A percentile compares a stretch with the other conserved stretches of the same genome.
phyloP scores from a whole-genome alignment of 306 rosid genomes.

The Carpinus viminea region DNA sequence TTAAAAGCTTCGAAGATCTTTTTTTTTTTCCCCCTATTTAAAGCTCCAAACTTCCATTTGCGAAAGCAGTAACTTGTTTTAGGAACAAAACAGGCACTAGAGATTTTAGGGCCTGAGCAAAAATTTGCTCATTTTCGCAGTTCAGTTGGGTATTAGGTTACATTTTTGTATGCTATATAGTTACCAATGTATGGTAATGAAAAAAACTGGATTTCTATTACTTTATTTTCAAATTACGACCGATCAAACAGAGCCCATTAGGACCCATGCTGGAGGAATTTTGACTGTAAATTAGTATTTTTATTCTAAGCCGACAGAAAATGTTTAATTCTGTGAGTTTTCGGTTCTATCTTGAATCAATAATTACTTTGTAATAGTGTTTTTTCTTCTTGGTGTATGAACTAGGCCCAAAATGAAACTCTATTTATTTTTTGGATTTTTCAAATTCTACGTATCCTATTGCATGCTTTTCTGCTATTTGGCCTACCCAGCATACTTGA shows the following conservation, averaged over 20 bases:
- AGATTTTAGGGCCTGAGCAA: not conserved
- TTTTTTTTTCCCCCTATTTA: not conserved
- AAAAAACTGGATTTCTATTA: not conserved
- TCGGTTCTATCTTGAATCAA: not conserved
- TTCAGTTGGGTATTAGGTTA: not conserved
- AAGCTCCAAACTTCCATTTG: not conserved
- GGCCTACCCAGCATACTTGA: not conserved
- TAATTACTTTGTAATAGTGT: not conserved
- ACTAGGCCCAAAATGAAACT: not conserved
- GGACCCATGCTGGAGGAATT: not conserved
- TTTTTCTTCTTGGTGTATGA: not conserved
- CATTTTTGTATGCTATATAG: not conserved
- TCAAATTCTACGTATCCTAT: not conserved
- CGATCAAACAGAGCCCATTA: not conserved
- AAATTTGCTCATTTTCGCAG: not conserved
- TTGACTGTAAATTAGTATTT: too few species aligned
- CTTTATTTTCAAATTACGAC: not conserved
- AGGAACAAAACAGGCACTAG: not conserved
- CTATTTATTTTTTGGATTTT: not conserved
- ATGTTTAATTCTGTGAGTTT: not conserved
- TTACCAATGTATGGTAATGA: not conserved
- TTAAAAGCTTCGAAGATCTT: not conserved
- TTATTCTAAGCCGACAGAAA: too few species aligned
- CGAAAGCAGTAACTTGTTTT: not conserved
- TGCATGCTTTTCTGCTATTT: not conserved